These are phyloP conservation scores for Cenchrus americanus DNA, from an alignment of 176 grass and related monocot genomes.

Conservation along the genomic window DNA sequence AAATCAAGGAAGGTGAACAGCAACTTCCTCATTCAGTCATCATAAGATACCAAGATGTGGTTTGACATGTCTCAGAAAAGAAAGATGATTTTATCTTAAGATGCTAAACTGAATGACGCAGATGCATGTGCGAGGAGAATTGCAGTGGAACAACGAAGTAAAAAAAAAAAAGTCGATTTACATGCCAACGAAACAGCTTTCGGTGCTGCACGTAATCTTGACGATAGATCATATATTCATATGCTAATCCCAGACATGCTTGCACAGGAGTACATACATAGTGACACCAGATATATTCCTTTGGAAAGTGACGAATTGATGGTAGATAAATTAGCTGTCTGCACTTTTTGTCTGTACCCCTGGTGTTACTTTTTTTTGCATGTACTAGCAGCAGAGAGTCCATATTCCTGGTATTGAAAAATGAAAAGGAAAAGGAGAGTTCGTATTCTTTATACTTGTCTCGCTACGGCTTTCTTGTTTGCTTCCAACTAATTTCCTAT, in stretches of 20 bases:
- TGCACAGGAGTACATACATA: background rate
- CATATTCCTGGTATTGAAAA: background rate
- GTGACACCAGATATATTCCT: conserved; percentile 31
- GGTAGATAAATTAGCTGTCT: background rate
- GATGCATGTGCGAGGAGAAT: background rate
- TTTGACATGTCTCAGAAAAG: background rate
- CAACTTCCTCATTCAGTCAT: background rate
- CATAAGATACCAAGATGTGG: background rate
- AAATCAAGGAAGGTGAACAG: background rate
- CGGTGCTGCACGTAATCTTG: background rate
- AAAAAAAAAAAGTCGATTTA: background rate
- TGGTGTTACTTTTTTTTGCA: too few relatives aligned
- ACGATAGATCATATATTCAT: background rate
- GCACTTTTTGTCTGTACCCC: background rate
- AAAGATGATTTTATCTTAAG: background rate
- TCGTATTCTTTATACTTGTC: conserved; percentile 1
- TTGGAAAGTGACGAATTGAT: background rate
- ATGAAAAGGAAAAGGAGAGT: background rate
- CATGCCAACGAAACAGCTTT: background rate
- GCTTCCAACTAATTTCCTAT: conserved; percentile 2
- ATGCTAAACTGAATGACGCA: background rate
- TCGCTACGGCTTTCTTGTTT: background rate
- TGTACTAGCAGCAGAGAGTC: background rate
- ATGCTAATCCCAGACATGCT: background rate
- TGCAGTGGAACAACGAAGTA: background rate